phyloP scores from a whole-genome alignment of 2,329 filamentous ascomycete species.

The Chaetothyriales sp. region DNA sequence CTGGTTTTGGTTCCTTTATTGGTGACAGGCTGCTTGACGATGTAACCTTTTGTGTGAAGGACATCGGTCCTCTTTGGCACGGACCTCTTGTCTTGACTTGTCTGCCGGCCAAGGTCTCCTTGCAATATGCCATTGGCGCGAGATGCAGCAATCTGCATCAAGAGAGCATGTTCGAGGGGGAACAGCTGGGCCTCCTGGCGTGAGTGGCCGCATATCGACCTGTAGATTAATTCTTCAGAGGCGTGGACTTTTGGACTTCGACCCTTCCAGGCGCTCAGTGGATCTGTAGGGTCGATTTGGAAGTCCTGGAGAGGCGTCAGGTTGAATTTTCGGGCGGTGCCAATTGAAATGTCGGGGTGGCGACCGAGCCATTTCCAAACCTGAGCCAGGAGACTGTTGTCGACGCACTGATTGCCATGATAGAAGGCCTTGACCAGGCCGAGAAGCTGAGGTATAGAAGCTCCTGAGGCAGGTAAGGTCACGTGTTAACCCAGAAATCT shows the following conservation, averaged over 20 bases:
- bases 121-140: constrained; percentile 45
- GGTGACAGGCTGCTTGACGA: constrained; percentile 41
- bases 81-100: constrained; percentile 52
- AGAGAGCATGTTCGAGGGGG: constrained; percentile 40
- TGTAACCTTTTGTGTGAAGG: constrained; percentile 46
- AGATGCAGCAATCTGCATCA: constrained; percentile 45
- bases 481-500: neutral
- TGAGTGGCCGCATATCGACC: constrained; percentile 46
- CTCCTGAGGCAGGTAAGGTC: neutral
- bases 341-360: constrained; percentile 43
- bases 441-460: neutral
- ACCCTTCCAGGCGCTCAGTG: neutral
- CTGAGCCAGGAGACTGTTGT: constrained; percentile 39
- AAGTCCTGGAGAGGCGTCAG: constrained; percentile 28
- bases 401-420: constrained; percentile 22
- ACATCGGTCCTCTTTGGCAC: constrained; percentile 47
- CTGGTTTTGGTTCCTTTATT: constrained; percentile 40
- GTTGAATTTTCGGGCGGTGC: constrained; percentile 28
- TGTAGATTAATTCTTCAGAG: constrained; percentile 45
- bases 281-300: constrained; percentile 17
- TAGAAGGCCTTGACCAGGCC: neutral
- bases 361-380: constrained; percentile 45
- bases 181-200: constrained; percentile 42
- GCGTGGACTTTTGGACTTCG: constrained; percentile 31
- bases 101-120: constrained; percentile 39